Evolutionary conservation across 1,284 basidiomycete genomes (phyloP), one percentile per base, ranked within the genome.

Genomic region (Pisolithus thermaeus): DNA sequence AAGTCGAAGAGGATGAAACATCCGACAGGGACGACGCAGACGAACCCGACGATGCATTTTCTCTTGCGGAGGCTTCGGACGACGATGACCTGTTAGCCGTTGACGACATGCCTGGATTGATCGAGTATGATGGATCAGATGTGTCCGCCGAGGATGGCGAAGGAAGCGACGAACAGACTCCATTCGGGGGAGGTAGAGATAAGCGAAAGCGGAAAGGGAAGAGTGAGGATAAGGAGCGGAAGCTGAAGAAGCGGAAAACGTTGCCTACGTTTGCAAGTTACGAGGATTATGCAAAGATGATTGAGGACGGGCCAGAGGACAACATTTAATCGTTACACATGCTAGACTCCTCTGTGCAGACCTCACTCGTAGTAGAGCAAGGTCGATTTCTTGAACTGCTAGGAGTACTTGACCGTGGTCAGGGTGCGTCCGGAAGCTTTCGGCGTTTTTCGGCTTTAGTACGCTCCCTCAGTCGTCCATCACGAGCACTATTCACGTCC

Each of bases 211-310:
- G 80, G 55, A 81, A 80, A 67, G 71, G 78, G 47, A 71, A 71
- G 51, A 71, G 68, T 5, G 68, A 74, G 51, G 70, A 74, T 52
- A 72, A 69, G 56, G 73, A 70, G 60, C 79, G 76, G 62, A 83
- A 79, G 71, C 81, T 83, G 64, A 90, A 88, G 74, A 90, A 87
- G 71, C 68, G 84, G 67, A 77, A 77, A 58, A 76, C 81, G 39
- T 64, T 93, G 59, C 93, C 94, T 2, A 89, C 86, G 28, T 97
- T 99, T 63, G 96, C 92, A 2, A 90, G 84, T 64, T 96, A 96
- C 58, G 96, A 98, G 56, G 96, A 97, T 60, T 99, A 97, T 63
- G 90, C 90, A 46, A 88, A 83, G 70, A 78, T 98, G 76, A 94
- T 98, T 57, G 93, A 96, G 64, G 87, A 87, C 52, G 87, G 75